phyloP scores from a whole-genome alignment of 176 grass and related monocot genomes.

The Coix lacrymajobi region DNA sequence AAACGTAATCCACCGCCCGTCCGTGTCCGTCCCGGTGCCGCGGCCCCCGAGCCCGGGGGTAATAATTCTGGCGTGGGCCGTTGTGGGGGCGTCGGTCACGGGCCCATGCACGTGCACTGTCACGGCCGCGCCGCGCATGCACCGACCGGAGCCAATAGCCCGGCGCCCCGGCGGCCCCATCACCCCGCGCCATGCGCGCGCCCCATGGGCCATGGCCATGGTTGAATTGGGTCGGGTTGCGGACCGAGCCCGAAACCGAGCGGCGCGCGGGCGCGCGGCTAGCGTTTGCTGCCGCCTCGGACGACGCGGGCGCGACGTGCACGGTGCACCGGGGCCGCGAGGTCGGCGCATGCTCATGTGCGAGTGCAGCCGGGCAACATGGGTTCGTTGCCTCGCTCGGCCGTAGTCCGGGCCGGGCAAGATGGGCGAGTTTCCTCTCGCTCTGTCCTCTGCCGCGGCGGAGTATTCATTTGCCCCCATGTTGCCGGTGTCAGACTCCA shows the following conservation, averaged over 20 bases:
- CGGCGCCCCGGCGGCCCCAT: background rate
- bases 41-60: background rate
- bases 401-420: background rate
- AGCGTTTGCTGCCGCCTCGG: background rate
- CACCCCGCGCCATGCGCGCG: background rate
- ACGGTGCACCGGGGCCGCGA: background rate
- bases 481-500: constrained; percentile 4
- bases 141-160: constrained; percentile 12
- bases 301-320: background rate
- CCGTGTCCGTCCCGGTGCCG: background rate
- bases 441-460: background rate
- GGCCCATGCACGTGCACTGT: constrained; percentile 24
- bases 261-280: background rate
- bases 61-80: background rate
- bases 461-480: background rate
- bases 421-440: background rate
- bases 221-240: background rate
- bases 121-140: background rate
- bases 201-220: background rate
- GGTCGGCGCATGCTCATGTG: background rate
- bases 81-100: background rate
- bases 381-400: background rate
- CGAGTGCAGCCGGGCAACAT: background rate
- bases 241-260: background rate
- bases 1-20: background rate